phyloP scores from a whole-genome alignment of 2,329 filamentous ascomycete species.

The Phialophora expanda region DNA sequence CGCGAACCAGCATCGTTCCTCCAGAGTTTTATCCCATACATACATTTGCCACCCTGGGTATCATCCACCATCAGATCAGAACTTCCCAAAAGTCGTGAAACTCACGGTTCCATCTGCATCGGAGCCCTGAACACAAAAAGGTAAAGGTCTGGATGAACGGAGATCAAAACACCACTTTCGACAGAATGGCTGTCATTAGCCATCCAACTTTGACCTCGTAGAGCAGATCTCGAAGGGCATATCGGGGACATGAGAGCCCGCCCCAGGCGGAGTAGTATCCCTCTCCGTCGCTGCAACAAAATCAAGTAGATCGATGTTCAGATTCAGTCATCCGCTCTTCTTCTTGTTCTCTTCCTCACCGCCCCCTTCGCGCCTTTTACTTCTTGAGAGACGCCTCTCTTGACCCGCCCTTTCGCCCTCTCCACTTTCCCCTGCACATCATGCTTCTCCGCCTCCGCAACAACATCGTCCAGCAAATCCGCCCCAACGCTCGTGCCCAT shows the following conservation, averaged over 20 bases:
- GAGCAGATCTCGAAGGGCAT: not conserved
- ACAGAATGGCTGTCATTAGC: not conserved
- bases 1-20: no score
- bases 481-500: conserved; percentile 49
- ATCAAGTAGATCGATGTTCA: not conserved
- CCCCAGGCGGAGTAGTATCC: not conserved
- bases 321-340: conserved; percentile 22
- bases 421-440: conserved; percentile 45
- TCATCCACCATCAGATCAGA: no score
- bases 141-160: not conserved
- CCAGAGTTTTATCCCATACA: no score
- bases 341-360: conserved; percentile 30
- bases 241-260: not conserved
- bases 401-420: conserved; percentile 42
- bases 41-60: no score
- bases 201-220: conserved; percentile 1
- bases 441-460: conserved; percentile 47
- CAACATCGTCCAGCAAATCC: conserved; percentile 58
- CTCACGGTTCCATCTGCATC: no score
- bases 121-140: no score
- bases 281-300: not conserved
- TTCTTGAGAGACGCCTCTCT: conserved; percentile 11
- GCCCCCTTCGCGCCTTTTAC: conserved; percentile 27
- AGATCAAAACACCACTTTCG: not conserved
- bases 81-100: no score